phyloP scores from a whole-genome alignment of 176 grass and related monocot genomes.

The Thinopyrum elongatum region DNA sequence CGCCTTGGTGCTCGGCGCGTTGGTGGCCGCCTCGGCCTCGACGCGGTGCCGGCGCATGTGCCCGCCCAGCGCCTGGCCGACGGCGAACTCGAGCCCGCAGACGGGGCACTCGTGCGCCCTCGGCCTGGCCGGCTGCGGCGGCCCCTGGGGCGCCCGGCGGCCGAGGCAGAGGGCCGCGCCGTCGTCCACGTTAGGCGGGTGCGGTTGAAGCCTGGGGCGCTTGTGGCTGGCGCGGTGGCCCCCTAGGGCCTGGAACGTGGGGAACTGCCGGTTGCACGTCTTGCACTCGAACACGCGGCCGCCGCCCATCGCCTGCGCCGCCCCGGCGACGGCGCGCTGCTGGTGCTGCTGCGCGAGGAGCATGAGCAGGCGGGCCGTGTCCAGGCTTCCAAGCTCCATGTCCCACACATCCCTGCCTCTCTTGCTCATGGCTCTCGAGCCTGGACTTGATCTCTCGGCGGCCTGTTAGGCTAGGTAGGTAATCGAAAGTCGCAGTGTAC shows the following conservation, averaged over 20 bases:
- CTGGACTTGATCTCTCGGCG: too few relatives aligned
- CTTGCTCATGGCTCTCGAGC: conserved; percentile 34
- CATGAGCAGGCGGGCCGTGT: conserved; percentile 62
- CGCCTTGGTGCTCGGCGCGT: not conserved
- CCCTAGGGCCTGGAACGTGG: conserved; percentile 78
- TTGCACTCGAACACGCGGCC: conserved; percentile 90
- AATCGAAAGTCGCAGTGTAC: not conserved
- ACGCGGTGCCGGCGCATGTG: conserved; percentile 85
- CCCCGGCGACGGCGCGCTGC: not conserved
- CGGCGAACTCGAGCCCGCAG: conserved; percentile 80
- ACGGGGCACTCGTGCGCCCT: conserved; percentile 74
- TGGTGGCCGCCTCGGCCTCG: conserved; percentile 20
- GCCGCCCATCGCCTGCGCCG: not conserved
- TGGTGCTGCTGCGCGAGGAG: conserved; percentile 49
- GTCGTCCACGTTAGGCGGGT: too few relatives aligned
- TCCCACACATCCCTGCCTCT: conserved; percentile 36
- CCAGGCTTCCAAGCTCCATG: conserved; percentile 34
- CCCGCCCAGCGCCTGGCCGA: conserved; percentile 83
- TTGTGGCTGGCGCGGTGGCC: conserved; percentile 84
- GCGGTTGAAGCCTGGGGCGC: conserved; percentile 32
- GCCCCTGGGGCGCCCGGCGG: not conserved
- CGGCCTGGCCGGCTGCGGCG: conserved; percentile 26
- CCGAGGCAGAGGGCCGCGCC: conserved; percentile 35
- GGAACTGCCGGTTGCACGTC: conserved; percentile 78
- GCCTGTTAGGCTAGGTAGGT: not conserved